Conservation (phyloP, 306 rosid genomes). For the Citrullus colocynthis region DNA sequence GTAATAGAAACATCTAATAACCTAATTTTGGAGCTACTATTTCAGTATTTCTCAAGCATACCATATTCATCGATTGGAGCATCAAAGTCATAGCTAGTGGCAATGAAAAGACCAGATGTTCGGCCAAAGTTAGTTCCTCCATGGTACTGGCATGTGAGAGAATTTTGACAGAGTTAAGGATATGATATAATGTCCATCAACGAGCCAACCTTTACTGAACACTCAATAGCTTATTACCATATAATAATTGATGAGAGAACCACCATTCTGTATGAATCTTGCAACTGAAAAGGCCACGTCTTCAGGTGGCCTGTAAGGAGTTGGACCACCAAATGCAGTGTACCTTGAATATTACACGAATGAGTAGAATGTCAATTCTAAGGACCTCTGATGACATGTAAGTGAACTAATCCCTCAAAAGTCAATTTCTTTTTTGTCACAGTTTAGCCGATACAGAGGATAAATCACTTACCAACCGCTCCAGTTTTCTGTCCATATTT, state of each 20-base stretch:
- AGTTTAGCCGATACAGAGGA: not conserved
- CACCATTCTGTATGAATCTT: constrained; percentile 71
- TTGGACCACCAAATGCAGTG: constrained; percentile 71
- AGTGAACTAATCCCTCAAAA: not conserved
- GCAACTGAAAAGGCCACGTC: constrained; percentile 76
- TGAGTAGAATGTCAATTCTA: not conserved
- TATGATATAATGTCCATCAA: not conserved
- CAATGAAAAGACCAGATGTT: constrained; percentile 67
- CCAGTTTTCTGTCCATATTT: constrained; percentile 96
- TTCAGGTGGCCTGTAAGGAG: constrained; percentile 69
- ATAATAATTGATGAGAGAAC: constrained; percentile 75
- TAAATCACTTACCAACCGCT: constrained; percentile 58
- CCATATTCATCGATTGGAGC: constrained; percentile 93
- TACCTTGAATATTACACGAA: constrained; percentile 31
- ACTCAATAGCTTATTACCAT: constrained; percentile 29
- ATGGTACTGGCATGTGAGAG: constrained; percentile 47
- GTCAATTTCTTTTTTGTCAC: not conserved
- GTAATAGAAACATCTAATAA: not conserved
- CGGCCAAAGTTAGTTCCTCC: constrained; percentile 97
- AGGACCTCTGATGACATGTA: not conserved
- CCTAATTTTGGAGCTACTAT: not conserved
- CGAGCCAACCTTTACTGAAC: not conserved
- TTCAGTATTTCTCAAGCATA: constrained; percentile 17
- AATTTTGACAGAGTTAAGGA: not conserved
- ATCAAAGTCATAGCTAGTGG: constrained; percentile 88